These are phyloP conservation scores for Bolboschoenoplectus hybrid DNA, from an alignment of 202 grass and related monocot species.

Conservation along the genomic window DNA sequence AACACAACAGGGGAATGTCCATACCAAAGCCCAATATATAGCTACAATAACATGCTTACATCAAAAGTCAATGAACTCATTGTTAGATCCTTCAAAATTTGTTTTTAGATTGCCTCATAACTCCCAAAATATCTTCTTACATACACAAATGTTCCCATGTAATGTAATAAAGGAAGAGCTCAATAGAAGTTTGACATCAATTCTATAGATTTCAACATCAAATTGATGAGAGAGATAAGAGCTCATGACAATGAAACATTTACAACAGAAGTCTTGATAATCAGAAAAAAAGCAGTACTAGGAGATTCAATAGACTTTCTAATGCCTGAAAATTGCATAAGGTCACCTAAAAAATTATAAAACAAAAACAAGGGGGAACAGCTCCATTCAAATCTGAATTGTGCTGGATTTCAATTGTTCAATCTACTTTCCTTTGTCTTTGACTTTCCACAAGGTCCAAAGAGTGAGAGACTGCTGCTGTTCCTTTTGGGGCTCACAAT, in stretches of 20 bases:
- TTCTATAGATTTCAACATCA: conserved; percentile 11
- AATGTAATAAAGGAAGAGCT: background rate
- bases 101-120: conserved; percentile 22
- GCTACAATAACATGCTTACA: background rate
- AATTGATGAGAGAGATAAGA: conserved; percentile 13
- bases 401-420: conserved; percentile 27
- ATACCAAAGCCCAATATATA: background rate
- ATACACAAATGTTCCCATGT: background rate
- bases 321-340: conserved; percentile 29
- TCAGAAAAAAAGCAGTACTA: conserved; percentile 8
- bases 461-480: conserved; percentile 34
- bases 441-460: conserved; percentile 41
- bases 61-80: background rate
- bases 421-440: conserved; percentile 40
- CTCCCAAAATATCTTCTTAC: conserved; percentile 5
- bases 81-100: background rate
- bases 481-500: conserved; percentile 35
- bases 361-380: background rate
- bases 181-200: background rate
- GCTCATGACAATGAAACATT: conserved; percentile 7
- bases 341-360: background rate
- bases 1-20: too few relatives aligned
- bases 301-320: conserved; percentile 11
- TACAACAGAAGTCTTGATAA: conserved; percentile 32
- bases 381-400: conserved; percentile 11